Evolutionary conservation across 2,329 filamentous ascomycete genomes (phyloP), one percentile per base, ranked within the genome.

Genomic region (Rhynchosporium graminicola): DNA sequence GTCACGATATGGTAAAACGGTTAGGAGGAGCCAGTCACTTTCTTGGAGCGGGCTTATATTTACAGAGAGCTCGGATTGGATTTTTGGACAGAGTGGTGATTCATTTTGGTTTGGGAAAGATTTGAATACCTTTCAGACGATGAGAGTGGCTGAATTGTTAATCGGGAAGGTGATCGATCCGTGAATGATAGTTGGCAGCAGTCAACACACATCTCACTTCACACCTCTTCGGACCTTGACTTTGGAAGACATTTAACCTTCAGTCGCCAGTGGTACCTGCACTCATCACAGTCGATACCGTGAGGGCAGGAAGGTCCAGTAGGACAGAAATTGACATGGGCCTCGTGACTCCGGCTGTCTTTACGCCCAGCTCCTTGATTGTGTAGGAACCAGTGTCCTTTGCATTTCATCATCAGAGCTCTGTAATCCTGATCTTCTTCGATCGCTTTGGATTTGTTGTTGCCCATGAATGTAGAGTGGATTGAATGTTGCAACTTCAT

Each of bases 281-380:
- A 42, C 20, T 54, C 51, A 5, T 40, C n/a, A 40, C 51, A 54
- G 4, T 42, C 10, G 38, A 40, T 54, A 10, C 51, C 51, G 28
- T 54, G 33, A 28, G 50, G 51, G 3, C 51, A 54, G 3, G 36
- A 42, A 12, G n/a, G 20, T 28, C 51, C 36, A 28, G 9, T 54
- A 4, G 36, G 51, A 38, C 51, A 54, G n/a, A 28, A 54, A 10
- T 42, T 20, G 20, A 54, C 36, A 15, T 54, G 51, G 12, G 36
- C 51, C n/a, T 54, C 36, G 10, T 54, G 51, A 54, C n/a, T 42
- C 1, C 36, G 36, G 20, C 36, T 54, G 51, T 54, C 36, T 26
- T 13, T 13, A 3, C 20, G 36, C 4, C 51, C 51, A 1, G 31
- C 36, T 42, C 51, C 51, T 42, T 54, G 51, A 9, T 54, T 38